Conservation (phyloP, 768 basidiomycete genomes). For the Russula sp. region DNA sequence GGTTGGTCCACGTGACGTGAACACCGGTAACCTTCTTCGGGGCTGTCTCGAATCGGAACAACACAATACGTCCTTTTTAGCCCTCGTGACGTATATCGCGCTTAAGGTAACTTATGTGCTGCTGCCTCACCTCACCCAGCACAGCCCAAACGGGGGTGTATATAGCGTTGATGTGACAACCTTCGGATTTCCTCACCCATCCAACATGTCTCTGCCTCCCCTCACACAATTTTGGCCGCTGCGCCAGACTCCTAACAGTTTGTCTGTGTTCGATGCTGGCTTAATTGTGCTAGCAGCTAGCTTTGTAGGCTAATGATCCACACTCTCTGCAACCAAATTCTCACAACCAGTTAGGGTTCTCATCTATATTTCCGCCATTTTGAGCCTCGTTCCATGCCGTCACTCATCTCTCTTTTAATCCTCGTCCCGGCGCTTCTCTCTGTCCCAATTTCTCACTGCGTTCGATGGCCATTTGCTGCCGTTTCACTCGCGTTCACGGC, state of each 20-base stretch:
- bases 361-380: conserved; percentile 4
- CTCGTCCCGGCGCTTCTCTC: conserved; percentile 11
- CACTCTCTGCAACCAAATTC: not conserved
- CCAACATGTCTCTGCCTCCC: conserved; percentile 30
- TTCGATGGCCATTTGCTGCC: not conserved
- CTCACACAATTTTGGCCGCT: not conserved
- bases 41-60: too few species aligned
- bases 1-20: too few species aligned
- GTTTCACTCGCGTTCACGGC: conserved; percentile 2
- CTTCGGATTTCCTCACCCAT: conserved; percentile 13
- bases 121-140: not conserved
- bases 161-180: not conserved
- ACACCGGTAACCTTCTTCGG: too few species aligned
- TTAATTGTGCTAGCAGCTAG: not conserved
- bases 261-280: not conserved
- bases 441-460: not conserved
- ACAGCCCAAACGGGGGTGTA: not conserved
- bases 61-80: too few species aligned
- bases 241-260: not conserved
- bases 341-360: conserved; percentile 1
- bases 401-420: conserved; percentile 1
- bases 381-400: not conserved
- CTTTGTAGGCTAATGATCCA: not conserved
- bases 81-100: too few species aligned
- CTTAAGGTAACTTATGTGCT: too few species aligned